Base-by-base conservation (phyloP, 306 rosid species). In the Albizia julibrissin region DNA sequence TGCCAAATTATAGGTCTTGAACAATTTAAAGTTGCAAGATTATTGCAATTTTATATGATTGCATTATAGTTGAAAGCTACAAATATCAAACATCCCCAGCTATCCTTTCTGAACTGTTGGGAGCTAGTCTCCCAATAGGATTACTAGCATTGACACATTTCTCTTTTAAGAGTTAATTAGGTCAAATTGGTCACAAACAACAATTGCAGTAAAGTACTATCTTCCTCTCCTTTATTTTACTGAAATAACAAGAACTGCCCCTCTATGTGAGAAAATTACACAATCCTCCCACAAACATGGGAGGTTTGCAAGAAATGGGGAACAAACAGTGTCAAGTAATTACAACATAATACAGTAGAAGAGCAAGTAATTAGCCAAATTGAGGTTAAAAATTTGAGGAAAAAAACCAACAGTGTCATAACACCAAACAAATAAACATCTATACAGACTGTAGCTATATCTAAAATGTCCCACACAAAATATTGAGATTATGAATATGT, bases 11-110 rank as follows among this genome's bases (percentile, higher is more conserved):
- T 29, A 70, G 61, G 76, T 59, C 21, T 22, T 64, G 72, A 27
- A 70, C 33, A 79, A 56, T 70, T 79, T 44, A 70, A 69, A 31
- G 73, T 70, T 11, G 19, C 43, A 31, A 37, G 42, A 24, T 71
- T 44, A 26, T 14, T 44, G 15, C 6, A 44, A 44, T 44, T 43
- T 29, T 13, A 18, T 43, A 43, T 43, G 58, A 43, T 14, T 59
- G 71, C 58, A 61, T 50, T 62, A 71, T 69, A 52, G 21, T 75
- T 24, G 54, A 83, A 62, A 79, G 46, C 72, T 2, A 21, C 24
- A 74, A 82, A 67, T 31, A 85, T 37, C 81, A 61, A 73, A 73
- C 43, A 73, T 47, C 33, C 43, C 43, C 50, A 26, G 40, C 44
- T 29, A 29, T 31, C 44, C 19, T 56, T 44, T n/a, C 15, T 52